phyloP scores from a whole-genome alignment of 345 rosid species.

The Citrus unshiu region DNA sequence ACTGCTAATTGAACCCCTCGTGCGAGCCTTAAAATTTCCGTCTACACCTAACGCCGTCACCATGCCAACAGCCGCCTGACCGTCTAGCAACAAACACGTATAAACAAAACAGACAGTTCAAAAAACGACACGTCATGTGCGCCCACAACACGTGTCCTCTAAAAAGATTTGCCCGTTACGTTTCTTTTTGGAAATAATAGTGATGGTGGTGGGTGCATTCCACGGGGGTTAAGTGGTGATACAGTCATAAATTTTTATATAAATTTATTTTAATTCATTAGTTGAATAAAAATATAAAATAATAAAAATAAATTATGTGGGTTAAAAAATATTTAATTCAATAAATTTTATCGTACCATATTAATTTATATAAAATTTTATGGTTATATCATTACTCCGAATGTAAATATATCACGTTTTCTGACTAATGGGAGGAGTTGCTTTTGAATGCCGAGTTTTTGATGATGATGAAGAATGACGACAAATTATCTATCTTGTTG shows the following conservation, averaged over 20 bases:
- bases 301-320: rapidly evolving
- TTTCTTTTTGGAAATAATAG: background rate
- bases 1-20: too few species aligned
- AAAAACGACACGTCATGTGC: background rate
- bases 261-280: too few species aligned
- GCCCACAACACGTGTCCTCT: background rate
- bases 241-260: rapidly evolving
- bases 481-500: too few species aligned
- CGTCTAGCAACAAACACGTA: background rate
- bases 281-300: too few species aligned
- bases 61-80: background rate
- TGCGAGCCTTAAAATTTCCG: background rate
- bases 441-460: background rate
- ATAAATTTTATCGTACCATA: rapidly evolving
- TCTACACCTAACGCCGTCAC: background rate
- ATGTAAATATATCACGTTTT: too few species aligned
- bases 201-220: background rate
- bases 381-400: rapidly evolving
- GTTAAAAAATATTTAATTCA: rapidly evolving
- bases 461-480: background rate
- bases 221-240: rapidly evolving
- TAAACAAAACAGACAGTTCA: background rate
- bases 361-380: too few species aligned
- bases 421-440: background rate
- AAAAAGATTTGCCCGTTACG: background rate